Conservation (phyloP, 805 yeast genomes). For the Saccharomycopsis sp. region DNA sequence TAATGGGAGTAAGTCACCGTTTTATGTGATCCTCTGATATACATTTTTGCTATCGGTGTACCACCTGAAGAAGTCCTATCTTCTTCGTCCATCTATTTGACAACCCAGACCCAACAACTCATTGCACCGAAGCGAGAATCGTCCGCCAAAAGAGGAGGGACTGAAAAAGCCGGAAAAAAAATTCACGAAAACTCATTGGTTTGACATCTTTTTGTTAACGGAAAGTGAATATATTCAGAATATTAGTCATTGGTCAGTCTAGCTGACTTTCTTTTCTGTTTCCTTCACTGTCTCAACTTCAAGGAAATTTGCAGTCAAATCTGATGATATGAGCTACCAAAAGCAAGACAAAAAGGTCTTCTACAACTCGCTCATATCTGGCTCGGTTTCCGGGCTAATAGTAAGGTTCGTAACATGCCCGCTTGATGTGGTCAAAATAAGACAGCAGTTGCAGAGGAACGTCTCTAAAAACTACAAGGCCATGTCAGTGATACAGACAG, state of each 20-base stretch:
- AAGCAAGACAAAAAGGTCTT: neutral
- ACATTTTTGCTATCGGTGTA: no score
- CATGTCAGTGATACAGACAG: constrained; percentile 27
- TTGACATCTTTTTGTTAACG: neutral
- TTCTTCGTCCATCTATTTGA: no score
- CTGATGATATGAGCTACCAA: neutral
- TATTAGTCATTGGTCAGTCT: neutral
- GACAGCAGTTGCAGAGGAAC: constrained; percentile 49
- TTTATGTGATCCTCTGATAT: no score
- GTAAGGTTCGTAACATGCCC: constrained; percentile 60
- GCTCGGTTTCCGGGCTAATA: constrained; percentile 24
- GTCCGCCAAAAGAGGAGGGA: no score
- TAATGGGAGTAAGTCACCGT: no score
- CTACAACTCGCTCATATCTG: constrained; percentile 17
- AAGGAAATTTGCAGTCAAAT: no score
- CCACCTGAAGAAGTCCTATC: no score
- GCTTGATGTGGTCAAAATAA: constrained; percentile 63
- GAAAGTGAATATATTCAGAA: neutral
- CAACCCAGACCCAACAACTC: neutral
- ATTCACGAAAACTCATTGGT: no score
- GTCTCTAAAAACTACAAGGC: neutral
- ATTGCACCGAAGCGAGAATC: neutral
- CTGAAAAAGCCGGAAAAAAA: neutral
- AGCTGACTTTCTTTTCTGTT: no score
- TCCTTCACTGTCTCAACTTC: no score